Evolutionary conservation across 352 stramenopile genomes (phyloP).

Genomic region (Peronospora farinosa): DNA sequence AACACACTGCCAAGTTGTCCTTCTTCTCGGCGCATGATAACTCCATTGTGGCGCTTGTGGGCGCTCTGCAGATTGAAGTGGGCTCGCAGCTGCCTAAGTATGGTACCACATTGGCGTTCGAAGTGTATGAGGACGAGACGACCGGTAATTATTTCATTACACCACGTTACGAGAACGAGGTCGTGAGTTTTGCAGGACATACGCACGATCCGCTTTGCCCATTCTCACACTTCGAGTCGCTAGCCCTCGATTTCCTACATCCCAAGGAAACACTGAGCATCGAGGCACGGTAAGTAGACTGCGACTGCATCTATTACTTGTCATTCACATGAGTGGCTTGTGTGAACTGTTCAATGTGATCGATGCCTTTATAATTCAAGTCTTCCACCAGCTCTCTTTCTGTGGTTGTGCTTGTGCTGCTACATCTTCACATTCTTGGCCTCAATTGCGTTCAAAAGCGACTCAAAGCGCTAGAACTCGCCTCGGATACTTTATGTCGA

Average conservation of each 20-base stretch:
- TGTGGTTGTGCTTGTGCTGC: conserved; percentile 31
- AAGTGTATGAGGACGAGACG: conserved; percentile 53
- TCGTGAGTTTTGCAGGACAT: conserved; percentile 48
- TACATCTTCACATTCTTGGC: conserved; percentile 59
- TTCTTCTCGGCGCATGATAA: conserved; percentile 85
- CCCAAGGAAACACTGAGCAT: not conserved
- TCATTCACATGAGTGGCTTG: not conserved
- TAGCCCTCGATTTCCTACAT: conserved; percentile 43
- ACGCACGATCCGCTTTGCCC: conserved; percentile 47
- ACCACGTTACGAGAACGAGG: conserved; percentile 52
- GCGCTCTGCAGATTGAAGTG: conserved; percentile 61
- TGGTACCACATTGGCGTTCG: conserved; percentile 59
- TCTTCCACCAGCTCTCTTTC: conserved; percentile 1
- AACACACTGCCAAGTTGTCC: conserved; percentile 44
- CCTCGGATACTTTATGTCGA: conserved; percentile 67
- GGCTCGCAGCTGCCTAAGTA: conserved; percentile 53
- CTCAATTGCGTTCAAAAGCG: conserved; percentile 70
- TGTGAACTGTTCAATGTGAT: too few species aligned
- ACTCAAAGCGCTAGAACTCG: conserved; percentile 81
- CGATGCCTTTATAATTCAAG: too few species aligned
- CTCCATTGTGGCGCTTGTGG: conserved; percentile 72
- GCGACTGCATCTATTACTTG: conserved; percentile 16
- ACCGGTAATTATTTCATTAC: conserved; percentile 49
- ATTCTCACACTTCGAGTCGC: conserved; percentile 56
- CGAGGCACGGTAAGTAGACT: not conserved